phyloP scores from a whole-genome alignment of 305 asterid genomes.

The Solanum hybrid region DNA sequence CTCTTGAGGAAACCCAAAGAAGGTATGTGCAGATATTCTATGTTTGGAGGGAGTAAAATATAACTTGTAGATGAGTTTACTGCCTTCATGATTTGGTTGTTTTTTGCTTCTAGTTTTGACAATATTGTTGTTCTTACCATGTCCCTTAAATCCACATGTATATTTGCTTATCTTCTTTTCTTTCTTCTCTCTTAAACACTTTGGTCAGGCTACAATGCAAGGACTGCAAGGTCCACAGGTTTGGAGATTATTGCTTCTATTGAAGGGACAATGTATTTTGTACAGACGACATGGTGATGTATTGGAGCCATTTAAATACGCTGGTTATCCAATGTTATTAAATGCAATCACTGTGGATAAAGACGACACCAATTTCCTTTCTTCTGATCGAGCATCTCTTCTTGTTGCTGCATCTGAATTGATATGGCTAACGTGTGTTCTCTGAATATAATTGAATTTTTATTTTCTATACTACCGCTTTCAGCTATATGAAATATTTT shows the following conservation, averaged over 20 bases:
- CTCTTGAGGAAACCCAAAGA: neutral
- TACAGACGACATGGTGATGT: slow-evolving; percentile 83
- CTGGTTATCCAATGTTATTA: slow-evolving; percentile 96
- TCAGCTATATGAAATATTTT: slow-evolving; percentile 3
- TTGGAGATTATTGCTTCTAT: slow-evolving; percentile 86
- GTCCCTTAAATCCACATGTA: neutral
- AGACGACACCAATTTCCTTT: slow-evolving; percentile 83
- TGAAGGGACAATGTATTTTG: slow-evolving; percentile 93
- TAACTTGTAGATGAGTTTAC: neutral
- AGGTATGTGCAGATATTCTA: neutral
- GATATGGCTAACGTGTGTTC: slow-evolving; percentile 88
- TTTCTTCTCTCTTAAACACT: neutral
- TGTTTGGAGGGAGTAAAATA: neutral
- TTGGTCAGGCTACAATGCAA: slow-evolving; percentile 82
- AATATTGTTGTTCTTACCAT: neutral
- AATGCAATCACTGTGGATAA: slow-evolving; percentile 88
- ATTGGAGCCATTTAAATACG: slow-evolving; percentile 89
- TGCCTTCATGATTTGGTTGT: neutral
- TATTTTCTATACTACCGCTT: neutral
- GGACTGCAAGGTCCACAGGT: slow-evolving; percentile 97
- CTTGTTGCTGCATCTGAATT: slow-evolving; percentile 95
- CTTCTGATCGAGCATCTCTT: slow-evolving; percentile 87
- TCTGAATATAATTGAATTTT: slow-evolving; percentile 4
- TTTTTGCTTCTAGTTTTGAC: neutral
- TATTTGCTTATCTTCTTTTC: neutral